These are phyloP conservation scores for Scheffersomyces stipitis DNA, from an alignment of 805 yeast species.

Conservation along the genomic window DNA sequence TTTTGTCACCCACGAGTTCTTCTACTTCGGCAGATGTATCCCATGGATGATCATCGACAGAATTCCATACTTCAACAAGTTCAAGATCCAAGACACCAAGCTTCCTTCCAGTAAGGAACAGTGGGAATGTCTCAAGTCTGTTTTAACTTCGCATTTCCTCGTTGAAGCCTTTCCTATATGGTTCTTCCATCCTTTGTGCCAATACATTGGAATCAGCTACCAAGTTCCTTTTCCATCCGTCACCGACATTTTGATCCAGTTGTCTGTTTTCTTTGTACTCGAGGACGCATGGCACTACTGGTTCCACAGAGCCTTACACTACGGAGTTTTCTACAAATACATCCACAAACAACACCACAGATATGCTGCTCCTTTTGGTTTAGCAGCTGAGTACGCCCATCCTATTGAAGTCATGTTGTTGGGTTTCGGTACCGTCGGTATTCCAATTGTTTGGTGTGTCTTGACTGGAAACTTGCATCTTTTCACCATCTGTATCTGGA, in stretches of 20 bases:
- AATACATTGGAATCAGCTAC: slow-evolving; percentile 71
- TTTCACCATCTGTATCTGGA: slow-evolving; percentile 89
- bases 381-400: slow-evolving; percentile 97
- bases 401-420: slow-evolving; percentile 88
- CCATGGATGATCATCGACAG: slow-evolving; percentile 91
- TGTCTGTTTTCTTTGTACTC: slow-evolving; percentile 72
- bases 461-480: slow-evolving; percentile 77
- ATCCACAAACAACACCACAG: slow-evolving; percentile 98
- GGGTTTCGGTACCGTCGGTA: slow-evolving; percentile 95
- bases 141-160: slow-evolving; percentile 79
- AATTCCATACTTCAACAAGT: slow-evolving; percentile 80
- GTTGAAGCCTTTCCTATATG: slow-evolving; percentile 96
- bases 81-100: slow-evolving; percentile 86
- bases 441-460: slow-evolving; percentile 83
- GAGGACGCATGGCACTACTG: slow-evolving; percentile 98
- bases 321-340: slow-evolving; percentile 84
- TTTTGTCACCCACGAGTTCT: slow-evolving; percentile 78
- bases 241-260: slow-evolving; percentile 60
- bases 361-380: slow-evolving; percentile 96
- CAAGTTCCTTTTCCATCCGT: slow-evolving; percentile 82
- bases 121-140: slow-evolving; percentile 87
- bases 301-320: slow-evolving; percentile 88
- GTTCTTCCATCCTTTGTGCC: slow-evolving; percentile 94
- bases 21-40: slow-evolving; percentile 88
- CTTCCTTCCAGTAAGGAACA: slow-evolving; percentile 81